These are phyloP conservation scores for Aspergillus quadricinctus DNA, from an alignment of 2,329 filamentous ascomycete species.

Conservation along the genomic window DNA sequence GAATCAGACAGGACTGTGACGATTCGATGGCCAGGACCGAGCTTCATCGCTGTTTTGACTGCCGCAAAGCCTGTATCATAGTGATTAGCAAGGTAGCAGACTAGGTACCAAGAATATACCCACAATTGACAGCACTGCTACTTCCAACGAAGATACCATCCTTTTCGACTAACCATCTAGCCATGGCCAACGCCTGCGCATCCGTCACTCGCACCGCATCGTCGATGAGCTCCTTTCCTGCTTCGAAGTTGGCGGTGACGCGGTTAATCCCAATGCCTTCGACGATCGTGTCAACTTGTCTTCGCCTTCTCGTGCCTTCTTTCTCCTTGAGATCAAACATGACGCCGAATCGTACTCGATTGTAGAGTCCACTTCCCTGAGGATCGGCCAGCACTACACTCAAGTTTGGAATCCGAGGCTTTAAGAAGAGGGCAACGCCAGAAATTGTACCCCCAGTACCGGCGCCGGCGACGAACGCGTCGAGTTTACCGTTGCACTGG, in stretches of 20 bases:
- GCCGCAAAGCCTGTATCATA: constrained; percentile 42
- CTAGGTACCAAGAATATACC: constrained; percentile 24
- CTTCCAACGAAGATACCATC: constrained; percentile 94
- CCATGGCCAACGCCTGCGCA: constrained; percentile 85
- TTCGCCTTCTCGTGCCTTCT: constrained; percentile 82
- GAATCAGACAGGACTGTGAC: constrained; percentile 49
- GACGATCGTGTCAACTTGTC: constrained; percentile 92
- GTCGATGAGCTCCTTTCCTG: constrained; percentile 78
- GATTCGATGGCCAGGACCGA: constrained; percentile 46
- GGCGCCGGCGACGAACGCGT: constrained; percentile 89
- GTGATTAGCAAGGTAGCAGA: constrained; percentile 13
- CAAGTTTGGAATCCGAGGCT: constrained; percentile 62
- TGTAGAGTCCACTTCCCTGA: constrained; percentile 88
- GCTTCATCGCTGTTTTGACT: constrained; percentile 42
- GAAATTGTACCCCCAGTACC: constrained; percentile 93
- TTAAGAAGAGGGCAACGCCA: constrained; percentile 78
- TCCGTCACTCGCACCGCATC: constrained; percentile 88
- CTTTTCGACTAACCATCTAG: constrained; percentile 90
- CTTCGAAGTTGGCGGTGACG: constrained; percentile 89
- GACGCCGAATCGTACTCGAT: constrained; percentile 86
- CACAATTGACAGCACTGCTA: constrained; percentile 93
- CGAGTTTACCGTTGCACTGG: constrained; percentile 69
- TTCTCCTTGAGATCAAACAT: constrained; percentile 89
- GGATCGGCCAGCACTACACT: constrained; percentile 85
- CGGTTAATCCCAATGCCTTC: constrained; percentile 96